Evolutionary conservation across 2,329 filamentous ascomycete genomes (phyloP), one percentile per base, ranked within the genome.

Genomic region (Leptodontidium sp.): DNA sequence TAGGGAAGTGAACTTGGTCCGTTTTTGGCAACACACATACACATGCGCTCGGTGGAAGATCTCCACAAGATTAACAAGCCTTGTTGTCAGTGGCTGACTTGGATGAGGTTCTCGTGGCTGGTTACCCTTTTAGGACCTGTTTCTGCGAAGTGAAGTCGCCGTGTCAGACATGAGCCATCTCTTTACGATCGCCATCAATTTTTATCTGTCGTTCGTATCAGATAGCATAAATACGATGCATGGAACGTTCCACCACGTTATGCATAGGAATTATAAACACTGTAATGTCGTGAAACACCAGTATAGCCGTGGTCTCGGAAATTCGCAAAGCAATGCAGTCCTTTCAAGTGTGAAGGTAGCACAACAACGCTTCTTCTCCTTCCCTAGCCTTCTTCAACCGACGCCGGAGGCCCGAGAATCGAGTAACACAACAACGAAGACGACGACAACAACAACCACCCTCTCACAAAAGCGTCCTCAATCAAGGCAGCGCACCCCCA

Each of bases 301-400:
- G 17, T 57, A 38, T 24, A 57, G 29, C 53, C 53, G 53, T 57
- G 17, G 53, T 21, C 32, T 57, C 32, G 53, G 53, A 57, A 17
- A 40, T 57, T 38, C 32, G 2, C 17, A 38, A 57, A 21, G 21
- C 21, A 21, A 21, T 12, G 17, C 32, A 57, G 11, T 26, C 17
- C 43, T 47, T 38, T 9, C 17, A 29, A 29, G 29, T 7, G 4
- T 21, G 5, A 40, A 24, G 53, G 38, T 21, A 26, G 21, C 53
- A 57, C 53, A 38, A 40, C 17, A 57, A 57, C 53, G 32, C 26
- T 40, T 8, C 21, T 57, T 32, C 32, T 57, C 53, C 53, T 57
- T 57, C 17, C 17, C 32, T 21, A 57, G 53, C 53, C 53, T 40
- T 21, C 21, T 21, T 21, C 21, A 21, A 21, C 53, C 53, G 53